Base-by-base conservation (phyloP, 305 asterid genomes). In the Fraxinus paxiana region DNA sequence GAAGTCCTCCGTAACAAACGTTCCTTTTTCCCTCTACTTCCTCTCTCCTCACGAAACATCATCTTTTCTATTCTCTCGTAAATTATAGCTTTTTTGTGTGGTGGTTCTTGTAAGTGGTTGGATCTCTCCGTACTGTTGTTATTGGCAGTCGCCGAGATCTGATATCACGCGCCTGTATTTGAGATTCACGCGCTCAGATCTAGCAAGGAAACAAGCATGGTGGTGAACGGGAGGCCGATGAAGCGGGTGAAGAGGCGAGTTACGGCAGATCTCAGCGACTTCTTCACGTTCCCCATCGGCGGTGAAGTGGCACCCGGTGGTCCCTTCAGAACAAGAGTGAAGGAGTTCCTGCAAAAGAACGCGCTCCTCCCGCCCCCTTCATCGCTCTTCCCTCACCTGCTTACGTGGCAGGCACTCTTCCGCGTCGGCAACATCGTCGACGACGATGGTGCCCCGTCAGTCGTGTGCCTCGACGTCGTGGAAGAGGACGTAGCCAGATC, bases 401-500 rank as follows among this genome's bases (percentile, higher is more conserved):
- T 95, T 79, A 87, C 97, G 75, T 89, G 98, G 97, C 96, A 92
- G 92, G 82, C 92, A 85, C 88, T 88, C 79, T 90, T 93, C 81
- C 95, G 97, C 51, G 92, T 95, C 71, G 98, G 97, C 12, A 92
- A 92, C 33, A 71, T 88, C 17, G 85, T 83, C 13, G 88, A 54
- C 8, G 84, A 85, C 69, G 92, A 87, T 77, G 91, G 91, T 59
- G 90, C 85, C 0, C 93, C 94, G 15, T 90, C 94, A 79, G 86
- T 89, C 59, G 93, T 93, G 76, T 87, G 88, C 82, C 87, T 93
- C 4, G 97, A 95, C 81, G 91, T 95, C 73, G 93, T 95, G 77
- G 98, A 95, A 86, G 98, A 95, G 87, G 98, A 95, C 63, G 98
- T 95, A 4, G 87, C 90, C 56, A 93, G 97, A 90, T 92, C 97